A percentile compares a stretch with the other conserved stretches of the same genome.
These are phyloP conservation scores for Pholiota microspora DNA, from an alignment of 768 basidiomycete species.

Conservation along the genomic window DNA sequence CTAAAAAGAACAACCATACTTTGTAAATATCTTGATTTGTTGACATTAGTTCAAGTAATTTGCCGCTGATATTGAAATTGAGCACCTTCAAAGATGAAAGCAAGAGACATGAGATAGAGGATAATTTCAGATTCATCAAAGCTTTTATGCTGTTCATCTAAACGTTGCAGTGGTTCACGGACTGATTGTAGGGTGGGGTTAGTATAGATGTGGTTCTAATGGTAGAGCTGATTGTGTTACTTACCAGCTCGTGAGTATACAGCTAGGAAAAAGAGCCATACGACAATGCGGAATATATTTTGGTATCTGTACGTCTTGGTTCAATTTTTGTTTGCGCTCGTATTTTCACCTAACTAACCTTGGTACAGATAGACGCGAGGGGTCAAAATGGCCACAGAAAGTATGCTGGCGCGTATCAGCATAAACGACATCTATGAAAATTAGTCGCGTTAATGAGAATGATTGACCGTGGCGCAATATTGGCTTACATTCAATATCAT, in stretches of 20 bases:
- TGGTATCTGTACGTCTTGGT: conserved; percentile 87
- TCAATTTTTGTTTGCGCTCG: conserved; percentile 7
- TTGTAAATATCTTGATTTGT: conserved; percentile 47
- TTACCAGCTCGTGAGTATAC: conserved; percentile 83
- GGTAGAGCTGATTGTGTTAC: conserved; percentile 12
- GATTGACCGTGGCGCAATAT: too few relatives aligned
- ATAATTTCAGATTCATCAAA: conserved; percentile 80
- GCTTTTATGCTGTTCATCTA: conserved; percentile 49
- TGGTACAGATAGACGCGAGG: conserved; percentile 78
- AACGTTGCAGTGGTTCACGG: conserved; percentile 70
- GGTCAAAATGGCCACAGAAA: conserved; percentile 74
- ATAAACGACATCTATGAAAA: conserved; percentile 74
- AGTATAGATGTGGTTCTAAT: too few relatives aligned
- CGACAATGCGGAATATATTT: conserved; percentile 72
- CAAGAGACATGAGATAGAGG: conserved; percentile 74
- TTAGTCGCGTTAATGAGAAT: too few relatives aligned
- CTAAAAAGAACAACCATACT: conserved; percentile 35
- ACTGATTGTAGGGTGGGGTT: too few relatives aligned
- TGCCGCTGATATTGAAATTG: neutral
- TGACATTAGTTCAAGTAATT: neutral
- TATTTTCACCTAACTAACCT: conserved; percentile 45
- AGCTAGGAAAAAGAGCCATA: conserved; percentile 78
- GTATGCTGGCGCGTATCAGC: conserved; percentile 46
- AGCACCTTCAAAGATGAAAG: conserved; percentile 79
- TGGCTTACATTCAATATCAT: conserved; percentile 71